Percentiles rank a stretch among this genome's conserved stretches.
Evolutionary conservation across 345 rosid genomes (phyloP).

Genomic region (Anastatica hierochuntica): DNA sequence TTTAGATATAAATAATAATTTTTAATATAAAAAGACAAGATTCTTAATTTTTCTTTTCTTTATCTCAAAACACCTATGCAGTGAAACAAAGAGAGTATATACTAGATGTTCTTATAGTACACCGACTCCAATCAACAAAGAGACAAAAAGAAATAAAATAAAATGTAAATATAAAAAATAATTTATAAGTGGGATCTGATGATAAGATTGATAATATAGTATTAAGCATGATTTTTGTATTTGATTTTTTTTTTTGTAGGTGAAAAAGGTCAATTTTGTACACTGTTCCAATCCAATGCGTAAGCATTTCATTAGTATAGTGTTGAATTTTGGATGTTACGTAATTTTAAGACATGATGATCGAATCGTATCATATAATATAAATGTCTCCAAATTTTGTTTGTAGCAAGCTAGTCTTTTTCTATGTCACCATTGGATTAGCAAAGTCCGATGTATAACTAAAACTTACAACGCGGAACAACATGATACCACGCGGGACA

Average conservation of each 20-base stretch:
- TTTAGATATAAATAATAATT: too few species aligned
- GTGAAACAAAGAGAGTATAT: too few species aligned
- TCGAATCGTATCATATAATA: slow-evolving; percentile 19
- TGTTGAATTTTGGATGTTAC: background rate
- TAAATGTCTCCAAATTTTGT: background rate
- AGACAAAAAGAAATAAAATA: slow-evolving; percentile 1
- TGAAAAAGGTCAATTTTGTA: too few species aligned
- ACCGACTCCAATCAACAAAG: background rate
- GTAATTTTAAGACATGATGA: slow-evolving; percentile 12
- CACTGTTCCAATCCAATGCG: slow-evolving; percentile 21
- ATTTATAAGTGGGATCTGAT: background rate
- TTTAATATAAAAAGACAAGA: too few species aligned
- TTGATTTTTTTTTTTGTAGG: slow-evolving; percentile 2
- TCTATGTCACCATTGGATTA: too few species aligned
- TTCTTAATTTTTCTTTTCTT: too few species aligned
- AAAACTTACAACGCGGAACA: too few species aligned
- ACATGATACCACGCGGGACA: too few species aligned
- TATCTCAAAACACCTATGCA: too few species aligned
- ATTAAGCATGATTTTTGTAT: slow-evolving; percentile 9
- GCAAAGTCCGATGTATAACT: too few species aligned
- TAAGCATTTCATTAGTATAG: background rate
- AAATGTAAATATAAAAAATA: background rate
- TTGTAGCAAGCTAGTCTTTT: too few species aligned
- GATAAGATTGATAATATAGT: background rate
- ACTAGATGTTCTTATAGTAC: too few species aligned